Conservation (phyloP, 2,329 filamentous ascomycete genomes). For the Aspergillus latus region DNA sequence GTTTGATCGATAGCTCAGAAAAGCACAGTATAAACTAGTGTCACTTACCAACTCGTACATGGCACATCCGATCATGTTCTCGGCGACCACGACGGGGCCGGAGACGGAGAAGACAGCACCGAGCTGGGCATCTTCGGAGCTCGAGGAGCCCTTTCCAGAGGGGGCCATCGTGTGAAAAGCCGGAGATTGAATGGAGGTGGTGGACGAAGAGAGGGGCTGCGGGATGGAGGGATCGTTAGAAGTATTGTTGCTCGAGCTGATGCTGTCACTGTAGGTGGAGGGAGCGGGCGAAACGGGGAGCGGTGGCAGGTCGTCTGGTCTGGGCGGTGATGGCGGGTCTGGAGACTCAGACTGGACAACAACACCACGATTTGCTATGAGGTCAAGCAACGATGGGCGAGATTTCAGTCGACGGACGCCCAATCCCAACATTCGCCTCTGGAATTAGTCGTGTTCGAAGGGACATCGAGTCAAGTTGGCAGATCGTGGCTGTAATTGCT, state of each 20-base stretch:
- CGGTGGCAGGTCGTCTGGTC: constrained; percentile 41
- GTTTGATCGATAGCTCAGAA: not conserved
- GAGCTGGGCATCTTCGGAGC: constrained; percentile 56
- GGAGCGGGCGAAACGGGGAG: constrained; percentile 46
- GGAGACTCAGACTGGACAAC: not conserved
- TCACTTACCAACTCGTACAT: constrained; percentile 93
- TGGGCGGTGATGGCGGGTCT: constrained; percentile 30
- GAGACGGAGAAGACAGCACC: constrained; percentile 72
- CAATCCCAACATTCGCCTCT: constrained; percentile 55
- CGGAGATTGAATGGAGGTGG: constrained; percentile 27
- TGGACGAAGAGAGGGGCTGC: constrained; percentile 23
- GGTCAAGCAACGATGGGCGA: constrained; percentile 63
- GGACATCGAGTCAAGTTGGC: not conserved
- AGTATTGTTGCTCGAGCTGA: constrained; percentile 10
- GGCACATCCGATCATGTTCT: constrained; percentile 97
- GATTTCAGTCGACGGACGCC: constrained; percentile 57
- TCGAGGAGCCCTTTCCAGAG: constrained; percentile 41
- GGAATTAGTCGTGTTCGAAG: not conserved
- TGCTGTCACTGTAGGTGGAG: constrained; percentile 23
- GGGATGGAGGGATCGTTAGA: constrained; percentile 11
- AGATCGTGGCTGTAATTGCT: constrained; percentile 1
- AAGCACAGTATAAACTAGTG: not conserved
- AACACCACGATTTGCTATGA: constrained; percentile 44
- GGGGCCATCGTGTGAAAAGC: constrained; percentile 43
- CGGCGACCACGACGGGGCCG: constrained; percentile 89